Evolutionary conservation across 2,329 filamentous ascomycete genomes (phyloP).

Genomic region (Ophiostoma populinum): DNA sequence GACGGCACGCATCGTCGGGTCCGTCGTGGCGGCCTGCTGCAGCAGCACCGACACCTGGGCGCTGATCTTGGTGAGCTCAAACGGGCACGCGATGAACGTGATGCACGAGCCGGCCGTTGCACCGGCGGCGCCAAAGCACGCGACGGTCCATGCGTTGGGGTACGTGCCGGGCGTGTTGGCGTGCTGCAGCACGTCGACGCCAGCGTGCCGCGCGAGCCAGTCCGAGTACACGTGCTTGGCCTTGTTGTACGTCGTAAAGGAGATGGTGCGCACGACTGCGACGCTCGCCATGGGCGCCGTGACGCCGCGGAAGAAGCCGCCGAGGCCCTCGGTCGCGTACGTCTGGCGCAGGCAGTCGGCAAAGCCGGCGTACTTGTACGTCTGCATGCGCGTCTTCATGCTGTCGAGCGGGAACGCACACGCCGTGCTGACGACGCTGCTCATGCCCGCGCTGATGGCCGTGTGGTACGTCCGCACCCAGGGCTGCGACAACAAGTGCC

Average conservation of each 20-base stretch:
- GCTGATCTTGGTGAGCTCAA: slow-evolving; percentile 78
- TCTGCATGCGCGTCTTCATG: slow-evolving; percentile 81
- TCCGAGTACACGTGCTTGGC: slow-evolving; percentile 57
- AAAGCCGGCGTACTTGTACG: slow-evolving; percentile 62
- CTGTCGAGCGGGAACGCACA: slow-evolving; percentile 76
- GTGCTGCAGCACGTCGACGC: slow-evolving; percentile 53
- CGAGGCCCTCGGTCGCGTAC: slow-evolving; percentile 53
- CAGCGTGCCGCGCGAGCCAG: slow-evolving; percentile 50
- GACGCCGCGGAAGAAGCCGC: slow-evolving; percentile 70
- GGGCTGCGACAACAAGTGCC: slow-evolving; percentile 13
- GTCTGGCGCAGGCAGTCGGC: slow-evolving; percentile 58
- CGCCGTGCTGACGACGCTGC: slow-evolving; percentile 63
- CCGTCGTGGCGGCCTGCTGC: slow-evolving; percentile 35
- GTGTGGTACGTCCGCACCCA: slow-evolving; percentile 65
- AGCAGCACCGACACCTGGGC: slow-evolving; percentile 71
- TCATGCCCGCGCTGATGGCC: slow-evolving; percentile 61
- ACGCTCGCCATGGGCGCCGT: slow-evolving; percentile 53
- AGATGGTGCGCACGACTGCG: slow-evolving; percentile 23
- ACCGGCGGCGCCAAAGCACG: slow-evolving; percentile 62
- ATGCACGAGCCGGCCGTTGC: slow-evolving; percentile 66
- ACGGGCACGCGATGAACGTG: slow-evolving; percentile 68
- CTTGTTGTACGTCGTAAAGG: slow-evolving; percentile 45
- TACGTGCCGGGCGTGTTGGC: slow-evolving; percentile 54
- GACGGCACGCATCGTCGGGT: slow-evolving; percentile 36
- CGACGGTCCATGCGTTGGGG: slow-evolving; percentile 55